Conservation (phyloP, 176 grass and related monocot species). For the Puya raimondii region DNA sequence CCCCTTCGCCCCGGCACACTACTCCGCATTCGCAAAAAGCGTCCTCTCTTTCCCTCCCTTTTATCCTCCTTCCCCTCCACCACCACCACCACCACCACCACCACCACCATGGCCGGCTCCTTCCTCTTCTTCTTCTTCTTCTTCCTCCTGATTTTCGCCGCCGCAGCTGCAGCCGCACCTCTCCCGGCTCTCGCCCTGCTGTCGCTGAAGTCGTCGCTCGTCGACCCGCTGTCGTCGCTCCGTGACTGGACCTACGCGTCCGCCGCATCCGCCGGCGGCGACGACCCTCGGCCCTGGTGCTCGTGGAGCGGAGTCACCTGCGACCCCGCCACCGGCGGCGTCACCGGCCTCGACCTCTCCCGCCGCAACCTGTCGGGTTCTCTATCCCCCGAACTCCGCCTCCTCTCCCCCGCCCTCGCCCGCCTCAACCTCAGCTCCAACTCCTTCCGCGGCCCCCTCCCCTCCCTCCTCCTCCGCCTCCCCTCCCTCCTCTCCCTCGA, state of each 20-base stretch:
- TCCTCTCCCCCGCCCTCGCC: slow-evolving; percentile 41
- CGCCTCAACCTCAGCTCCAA: slow-evolving; percentile 66
- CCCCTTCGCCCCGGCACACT: background rate
- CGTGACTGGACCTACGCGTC: slow-evolving; percentile 51
- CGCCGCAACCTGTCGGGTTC: slow-evolving; percentile 68
- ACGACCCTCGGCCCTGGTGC: slow-evolving; percentile 52
- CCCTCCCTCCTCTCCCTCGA: slow-evolving; percentile 40
- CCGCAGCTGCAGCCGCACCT: background rate
- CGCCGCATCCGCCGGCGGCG: slow-evolving; percentile 20
- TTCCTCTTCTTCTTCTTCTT: background rate
- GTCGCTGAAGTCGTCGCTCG: slow-evolving; percentile 47
- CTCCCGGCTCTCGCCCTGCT: slow-evolving; percentile 51
- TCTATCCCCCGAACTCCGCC: slow-evolving; percentile 33
- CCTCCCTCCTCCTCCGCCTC: slow-evolving; percentile 43
- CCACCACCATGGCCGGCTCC: background rate
- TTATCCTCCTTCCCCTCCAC: background rate
- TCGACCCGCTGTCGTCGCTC: slow-evolving; percentile 45
- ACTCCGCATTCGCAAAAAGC: background rate
- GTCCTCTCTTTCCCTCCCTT: background rate
- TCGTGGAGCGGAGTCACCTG: slow-evolving; percentile 59
- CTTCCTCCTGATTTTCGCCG: background rate
- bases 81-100: too few relatives aligned
- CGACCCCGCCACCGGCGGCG: slow-evolving; percentile 30
- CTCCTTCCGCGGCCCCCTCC: slow-evolving; percentile 46
- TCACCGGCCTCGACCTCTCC: slow-evolving; percentile 57